phyloP scores from a whole-genome alignment of 345 rosid species.

The Dipteronia sinensis region DNA sequence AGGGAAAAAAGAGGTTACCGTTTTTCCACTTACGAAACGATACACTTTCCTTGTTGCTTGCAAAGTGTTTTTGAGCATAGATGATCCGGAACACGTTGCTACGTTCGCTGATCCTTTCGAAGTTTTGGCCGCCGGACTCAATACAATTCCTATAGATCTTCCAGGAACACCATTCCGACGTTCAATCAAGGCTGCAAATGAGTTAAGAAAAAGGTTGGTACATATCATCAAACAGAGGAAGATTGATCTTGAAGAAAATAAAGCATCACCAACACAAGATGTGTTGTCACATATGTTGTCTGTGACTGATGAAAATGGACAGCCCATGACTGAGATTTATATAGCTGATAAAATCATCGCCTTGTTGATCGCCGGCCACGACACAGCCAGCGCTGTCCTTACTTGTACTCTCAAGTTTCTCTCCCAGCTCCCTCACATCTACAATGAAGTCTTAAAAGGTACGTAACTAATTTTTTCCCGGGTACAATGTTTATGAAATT shows the following conservation, averaged over 20 bases:
- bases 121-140: slow-evolving; percentile 15
- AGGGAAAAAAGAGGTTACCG: slow-evolving; percentile 26
- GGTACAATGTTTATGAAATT: too few relatives aligned
- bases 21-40: slow-evolving; percentile 35
- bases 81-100: not conserved
- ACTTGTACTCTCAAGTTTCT: not conserved
- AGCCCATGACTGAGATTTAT: slow-evolving; percentile 26
- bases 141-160: slow-evolving; percentile 4
- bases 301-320: slow-evolving; percentile 21
- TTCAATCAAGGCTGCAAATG: not conserved
- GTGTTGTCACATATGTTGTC: slow-evolving; percentile 13
- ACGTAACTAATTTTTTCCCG: too few relatives aligned
- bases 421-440: not conserved
- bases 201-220: slow-evolving; percentile 1
- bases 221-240: slow-evolving; percentile 10
- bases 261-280: slow-evolving; percentile 6
- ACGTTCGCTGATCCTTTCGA: not conserved
- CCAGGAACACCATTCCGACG: slow-evolving; percentile 10
- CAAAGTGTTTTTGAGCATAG: slow-evolving; percentile 36
- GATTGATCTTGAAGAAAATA: slow-evolving; percentile 16
- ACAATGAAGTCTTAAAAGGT: not conserved
- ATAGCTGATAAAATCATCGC: slow-evolving; percentile 28
- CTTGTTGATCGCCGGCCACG: slow-evolving; percentile 26
- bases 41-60: slow-evolving; percentile 45
- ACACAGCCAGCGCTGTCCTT: not conserved